Conservation (phyloP, 2,329 filamentous ascomycete species). For the Paecilomyces formosus region DNA sequence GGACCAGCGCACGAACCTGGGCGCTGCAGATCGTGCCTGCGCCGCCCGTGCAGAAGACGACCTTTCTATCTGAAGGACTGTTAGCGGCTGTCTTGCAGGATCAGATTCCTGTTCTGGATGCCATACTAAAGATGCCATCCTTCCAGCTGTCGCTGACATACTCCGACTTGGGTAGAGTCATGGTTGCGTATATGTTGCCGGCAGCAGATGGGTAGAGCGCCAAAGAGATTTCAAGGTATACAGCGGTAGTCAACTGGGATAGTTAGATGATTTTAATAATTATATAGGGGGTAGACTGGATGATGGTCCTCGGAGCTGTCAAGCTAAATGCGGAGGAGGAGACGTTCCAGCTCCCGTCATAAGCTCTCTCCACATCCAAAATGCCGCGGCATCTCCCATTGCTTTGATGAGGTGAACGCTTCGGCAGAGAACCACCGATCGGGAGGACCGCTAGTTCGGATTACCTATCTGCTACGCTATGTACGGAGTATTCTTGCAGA, state of each 20-base stretch:
- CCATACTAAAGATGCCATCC: conserved; percentile 73
- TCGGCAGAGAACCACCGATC: background rate
- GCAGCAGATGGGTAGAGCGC: background rate
- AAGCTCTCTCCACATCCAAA: background rate
- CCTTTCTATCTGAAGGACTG: conserved; percentile 60
- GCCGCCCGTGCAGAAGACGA: conserved; percentile 91
- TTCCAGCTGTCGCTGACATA: conserved; percentile 70
- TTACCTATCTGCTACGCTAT: too few relatives aligned
- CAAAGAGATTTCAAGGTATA: background rate
- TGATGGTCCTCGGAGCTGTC: background rate
- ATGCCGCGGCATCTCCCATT: background rate
- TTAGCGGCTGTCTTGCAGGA: conserved; percentile 3
- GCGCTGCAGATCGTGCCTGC: conserved; percentile 90
- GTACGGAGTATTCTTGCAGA: too few relatives aligned
- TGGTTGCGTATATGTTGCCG: background rate
- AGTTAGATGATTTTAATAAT: background rate
- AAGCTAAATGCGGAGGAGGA: background rate
- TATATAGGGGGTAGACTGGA: background rate
- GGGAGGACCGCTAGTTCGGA: background rate
- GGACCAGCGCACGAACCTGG: conserved; percentile 84
- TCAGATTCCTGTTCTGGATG: background rate
- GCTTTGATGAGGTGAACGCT: background rate
- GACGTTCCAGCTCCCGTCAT: background rate
- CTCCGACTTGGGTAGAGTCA: background rate
- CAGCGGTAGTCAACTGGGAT: background rate